These are phyloP conservation scores for Aspergillus brasiliensis DNA, from an alignment of 2,329 filamentous ascomycete genomes.

Conservation along the genomic window DNA sequence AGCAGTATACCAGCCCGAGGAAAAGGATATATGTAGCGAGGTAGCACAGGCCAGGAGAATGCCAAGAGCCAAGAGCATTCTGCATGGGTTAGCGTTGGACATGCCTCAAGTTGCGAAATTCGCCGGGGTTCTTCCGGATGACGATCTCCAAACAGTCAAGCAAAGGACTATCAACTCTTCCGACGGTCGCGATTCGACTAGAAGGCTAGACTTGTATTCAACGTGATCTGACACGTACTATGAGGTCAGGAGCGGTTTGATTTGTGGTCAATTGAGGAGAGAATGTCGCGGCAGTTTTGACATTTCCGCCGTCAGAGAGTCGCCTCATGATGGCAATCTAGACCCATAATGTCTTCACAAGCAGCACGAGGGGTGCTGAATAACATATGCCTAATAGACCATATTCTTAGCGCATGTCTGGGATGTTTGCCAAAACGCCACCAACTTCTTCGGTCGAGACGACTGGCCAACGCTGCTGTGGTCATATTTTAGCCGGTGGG, in stretches of 20 bases:
- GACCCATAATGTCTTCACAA: not conserved
- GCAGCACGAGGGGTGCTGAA: not conserved
- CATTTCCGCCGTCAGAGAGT: not conserved
- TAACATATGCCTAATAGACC: not conserved
- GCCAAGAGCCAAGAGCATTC: not conserved
- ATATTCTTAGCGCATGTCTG: not conserved
- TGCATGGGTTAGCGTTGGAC: not conserved
- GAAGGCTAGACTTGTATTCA: not conserved
- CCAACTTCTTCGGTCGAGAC: not conserved
- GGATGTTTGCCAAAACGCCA: not conserved
- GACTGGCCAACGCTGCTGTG: not conserved
- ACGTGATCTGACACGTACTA: not conserved
- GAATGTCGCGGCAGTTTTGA: not conserved
- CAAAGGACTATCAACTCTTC: not conserved
- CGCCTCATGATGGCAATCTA: not conserved
- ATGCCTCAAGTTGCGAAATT: not conserved
- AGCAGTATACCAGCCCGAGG: not conserved
- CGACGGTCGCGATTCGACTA: not conserved
- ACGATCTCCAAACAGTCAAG: not conserved
- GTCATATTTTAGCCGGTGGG: constrained; percentile 9
- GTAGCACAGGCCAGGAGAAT: not conserved
- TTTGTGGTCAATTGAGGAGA: not conserved
- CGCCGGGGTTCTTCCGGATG: not conserved
- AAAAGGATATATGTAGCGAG: not conserved
- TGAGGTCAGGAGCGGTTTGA: too few species aligned